Evolutionary conservation across 257 asterid genomes (phyloP).

Genomic region (Petrea volubilis): DNA sequence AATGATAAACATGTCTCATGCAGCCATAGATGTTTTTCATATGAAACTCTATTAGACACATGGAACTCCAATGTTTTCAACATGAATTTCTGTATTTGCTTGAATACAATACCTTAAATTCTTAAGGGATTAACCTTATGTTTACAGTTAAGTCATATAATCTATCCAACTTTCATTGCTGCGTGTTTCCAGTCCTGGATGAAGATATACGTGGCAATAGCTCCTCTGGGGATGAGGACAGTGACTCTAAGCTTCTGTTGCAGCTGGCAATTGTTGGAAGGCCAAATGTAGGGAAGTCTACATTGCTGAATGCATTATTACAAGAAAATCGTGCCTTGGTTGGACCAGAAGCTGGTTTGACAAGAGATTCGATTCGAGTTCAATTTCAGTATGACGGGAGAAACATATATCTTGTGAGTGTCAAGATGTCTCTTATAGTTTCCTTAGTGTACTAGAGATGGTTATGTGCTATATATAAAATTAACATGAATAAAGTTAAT

Average conservation of each 20-base stretch:
- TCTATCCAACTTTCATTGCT: not conserved
- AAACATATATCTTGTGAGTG: conserved; percentile 63
- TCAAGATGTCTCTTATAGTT: conserved; percentile 1
- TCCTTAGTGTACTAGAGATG: conserved; percentile 13
- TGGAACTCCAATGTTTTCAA: not conserved
- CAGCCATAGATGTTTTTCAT: conserved; percentile 2
- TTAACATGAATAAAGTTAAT: not conserved
- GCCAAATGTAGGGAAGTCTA: conserved; percentile 98
- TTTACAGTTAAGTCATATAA: not conserved
- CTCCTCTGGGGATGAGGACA: conserved; percentile 44
- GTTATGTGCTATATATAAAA: conserved; percentile 5
- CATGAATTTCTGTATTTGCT: not conserved
- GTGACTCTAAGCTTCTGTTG: conserved; percentile 69
- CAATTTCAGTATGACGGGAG: conserved; percentile 87
- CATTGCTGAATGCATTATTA: conserved; percentile 84
- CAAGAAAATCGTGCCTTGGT: conserved; percentile 96
- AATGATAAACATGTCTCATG: not conserved
- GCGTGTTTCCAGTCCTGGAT: conserved; percentile 33
- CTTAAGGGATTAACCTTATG: not conserved
- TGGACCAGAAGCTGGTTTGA: conserved; percentile 98
- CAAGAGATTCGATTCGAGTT: conserved; percentile 92
- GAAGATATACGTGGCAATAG: conserved; percentile 34
- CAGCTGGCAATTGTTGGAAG: conserved; percentile 97
- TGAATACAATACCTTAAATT: not conserved
- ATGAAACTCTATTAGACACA: not conserved